A percentile compares a stretch with the other conserved stretches of the same genome.
Evolutionary conservation across 1,284 basidiomycete species (phyloP).

Genomic region (Ceratobasidium sp.): DNA sequence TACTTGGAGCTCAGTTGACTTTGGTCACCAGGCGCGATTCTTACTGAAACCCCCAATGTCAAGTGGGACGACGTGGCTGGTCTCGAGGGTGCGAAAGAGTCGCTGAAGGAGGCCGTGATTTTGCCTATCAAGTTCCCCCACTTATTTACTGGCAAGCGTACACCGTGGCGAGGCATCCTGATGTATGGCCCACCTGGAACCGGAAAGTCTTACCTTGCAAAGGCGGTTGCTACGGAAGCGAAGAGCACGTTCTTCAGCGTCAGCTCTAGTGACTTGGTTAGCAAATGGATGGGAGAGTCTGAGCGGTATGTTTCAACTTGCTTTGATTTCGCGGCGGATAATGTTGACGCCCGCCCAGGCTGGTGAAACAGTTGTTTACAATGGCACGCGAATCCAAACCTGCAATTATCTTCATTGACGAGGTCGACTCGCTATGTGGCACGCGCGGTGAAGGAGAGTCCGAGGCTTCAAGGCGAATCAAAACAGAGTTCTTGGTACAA

Average conservation of each 20-base stretch:
- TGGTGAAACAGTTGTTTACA: conserved; percentile 96
- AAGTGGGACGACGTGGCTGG: conserved; percentile 99
- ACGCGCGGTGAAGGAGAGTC: conserved; percentile 96
- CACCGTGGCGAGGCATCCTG: conserved; percentile 96
- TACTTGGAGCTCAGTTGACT: neutral
- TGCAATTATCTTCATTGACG: conserved; percentile 98
- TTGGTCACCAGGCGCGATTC: conserved; percentile 76
- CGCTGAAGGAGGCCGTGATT: conserved; percentile 98
- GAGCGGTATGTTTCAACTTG: conserved; percentile 74
- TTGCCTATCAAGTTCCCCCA: conserved; percentile 99
- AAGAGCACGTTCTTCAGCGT: conserved; percentile 99
- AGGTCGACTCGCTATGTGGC: conserved; percentile 96
- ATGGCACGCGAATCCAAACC: conserved; percentile 98
- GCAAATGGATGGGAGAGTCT: conserved; percentile 99
- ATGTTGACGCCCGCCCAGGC: conserved; percentile 62
- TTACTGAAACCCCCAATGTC: conserved; percentile 95
- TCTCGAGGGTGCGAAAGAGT: conserved; percentile 92
- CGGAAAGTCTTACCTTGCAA: conserved; percentile 96
- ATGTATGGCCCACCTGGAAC: conserved; percentile 97
- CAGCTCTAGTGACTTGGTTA: conserved; percentile 94
- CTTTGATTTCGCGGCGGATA: conserved; percentile 16
- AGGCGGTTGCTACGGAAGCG: conserved; percentile 98
- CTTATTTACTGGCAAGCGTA: conserved; percentile 97
- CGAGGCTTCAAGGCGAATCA: conserved; percentile 95
- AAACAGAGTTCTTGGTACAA: conserved; percentile 97